Percentiles rank a stretch among this genome's conserved stretches.
phyloP scores from a whole-genome alignment of 2,329 filamentous ascomycete genomes.

The Botrytis porri region DNA sequence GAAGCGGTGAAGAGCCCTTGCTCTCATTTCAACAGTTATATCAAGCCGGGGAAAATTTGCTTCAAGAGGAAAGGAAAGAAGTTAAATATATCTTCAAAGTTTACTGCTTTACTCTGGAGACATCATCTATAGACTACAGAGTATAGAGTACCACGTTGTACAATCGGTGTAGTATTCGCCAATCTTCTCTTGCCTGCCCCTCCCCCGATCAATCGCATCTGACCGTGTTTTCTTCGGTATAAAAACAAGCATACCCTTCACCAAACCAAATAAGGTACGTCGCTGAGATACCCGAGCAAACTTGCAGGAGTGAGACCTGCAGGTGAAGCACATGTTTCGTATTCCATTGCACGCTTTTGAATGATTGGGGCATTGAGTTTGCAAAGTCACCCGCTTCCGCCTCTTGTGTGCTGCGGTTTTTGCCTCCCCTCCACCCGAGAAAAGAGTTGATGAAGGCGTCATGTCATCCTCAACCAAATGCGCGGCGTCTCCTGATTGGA shows the following conservation, averaged over 20 bases:
- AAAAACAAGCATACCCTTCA: background rate
- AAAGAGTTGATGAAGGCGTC: background rate
- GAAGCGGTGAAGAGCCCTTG: background rate
- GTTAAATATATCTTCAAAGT: background rate
- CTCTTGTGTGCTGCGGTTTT: background rate
- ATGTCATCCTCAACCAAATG: constrained; percentile 5
- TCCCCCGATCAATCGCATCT: background rate
- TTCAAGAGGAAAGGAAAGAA: background rate
- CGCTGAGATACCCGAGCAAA: constrained; percentile 1
- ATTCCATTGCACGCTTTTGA: background rate
- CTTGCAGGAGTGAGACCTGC: constrained; percentile 11
- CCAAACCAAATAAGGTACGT: constrained; percentile 4
- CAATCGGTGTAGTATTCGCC: background rate
- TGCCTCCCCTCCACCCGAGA: constrained; percentile 1
- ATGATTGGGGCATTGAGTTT: constrained; percentile 12
- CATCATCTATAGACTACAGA: background rate
- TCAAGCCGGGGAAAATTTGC: background rate
- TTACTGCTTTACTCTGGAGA: background rate
- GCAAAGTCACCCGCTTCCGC: background rate
- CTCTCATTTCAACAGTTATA: background rate
- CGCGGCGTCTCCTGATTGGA: constrained; percentile 15
- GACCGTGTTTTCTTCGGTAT: background rate
- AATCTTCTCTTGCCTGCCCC: background rate
- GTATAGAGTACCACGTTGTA: background rate
- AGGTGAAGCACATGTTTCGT: constrained; percentile 2